Evolutionary conservation across 2,329 filamentous ascomycete species (phyloP).

Genomic region (Trichoderma koningii): DNA sequence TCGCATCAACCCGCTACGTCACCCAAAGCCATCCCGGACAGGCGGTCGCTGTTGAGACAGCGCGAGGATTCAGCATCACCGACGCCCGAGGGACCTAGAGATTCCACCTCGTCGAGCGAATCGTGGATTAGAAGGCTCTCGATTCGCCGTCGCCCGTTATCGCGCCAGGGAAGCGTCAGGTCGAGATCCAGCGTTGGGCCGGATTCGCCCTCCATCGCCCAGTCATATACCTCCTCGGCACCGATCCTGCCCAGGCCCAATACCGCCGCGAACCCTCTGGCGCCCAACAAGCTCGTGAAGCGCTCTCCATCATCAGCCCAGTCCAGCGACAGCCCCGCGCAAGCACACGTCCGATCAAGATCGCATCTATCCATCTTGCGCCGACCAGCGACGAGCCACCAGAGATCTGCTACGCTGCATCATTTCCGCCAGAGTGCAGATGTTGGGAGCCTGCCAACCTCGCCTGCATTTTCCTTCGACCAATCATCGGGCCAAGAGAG

Average conservation of each 20-base stretch:
- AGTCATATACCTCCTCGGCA: constrained; percentile 66
- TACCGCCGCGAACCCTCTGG: constrained; percentile 48
- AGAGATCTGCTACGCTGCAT: constrained; percentile 71
- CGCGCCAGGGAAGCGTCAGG: constrained; percentile 63
- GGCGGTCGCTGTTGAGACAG: constrained; percentile 48
- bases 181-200: constrained; percentile 67
- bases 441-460: constrained; percentile 28
- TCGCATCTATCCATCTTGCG: constrained; percentile 67
- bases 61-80: constrained; percentile 43
- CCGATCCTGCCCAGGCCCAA: constrained; percentile 57
- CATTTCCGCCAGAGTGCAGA: constrained; percentile 46
- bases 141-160: constrained; percentile 65
- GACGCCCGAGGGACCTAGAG: constrained; percentile 51
- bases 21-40: constrained; percentile 44
- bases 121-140: constrained; percentile 76
- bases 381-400: constrained; percentile 76
- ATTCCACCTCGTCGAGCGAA: constrained; percentile 62
- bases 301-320: constrained; percentile 64
- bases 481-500: constrained; percentile 38
- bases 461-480: constrained; percentile 42
- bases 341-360: constrained; percentile 53
- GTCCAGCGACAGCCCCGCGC: constrained; percentile 45
- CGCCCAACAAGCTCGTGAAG: constrained; percentile 78
- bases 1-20: constrained; percentile 44
- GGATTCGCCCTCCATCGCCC: constrained; percentile 65